Evolutionary conservation across 768 basidiomycete genomes (phyloP), one percentile per base, ranked within the genome.

Genomic region (Collybiopsis luxurians): DNA sequence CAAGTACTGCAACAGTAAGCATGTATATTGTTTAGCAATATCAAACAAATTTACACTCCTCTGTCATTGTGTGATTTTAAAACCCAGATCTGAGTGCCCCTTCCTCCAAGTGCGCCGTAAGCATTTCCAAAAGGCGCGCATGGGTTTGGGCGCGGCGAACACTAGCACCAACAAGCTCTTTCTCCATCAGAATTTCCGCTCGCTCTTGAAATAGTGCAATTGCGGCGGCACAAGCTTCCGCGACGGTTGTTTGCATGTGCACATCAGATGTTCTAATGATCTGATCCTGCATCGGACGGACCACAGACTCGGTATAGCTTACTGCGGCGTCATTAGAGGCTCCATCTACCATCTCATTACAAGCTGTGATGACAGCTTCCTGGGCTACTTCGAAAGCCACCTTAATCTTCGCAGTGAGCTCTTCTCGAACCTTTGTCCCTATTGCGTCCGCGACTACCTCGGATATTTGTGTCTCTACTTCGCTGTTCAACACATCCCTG

Each of bases 181-280:
- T 23, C 42, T 55, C 53, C 42, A 55, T 43, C 27, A 55, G 6
- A 31, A 55, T 43, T 19, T 55, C 53, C 53, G 40, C 40, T 4
- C 53, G 24, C 21, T 52, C 50, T 28, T 52, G 50, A 34, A 52
- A 52, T 21, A 38, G 50, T 6, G 19, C 39, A 24, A 52, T 52
- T 10, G 50, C 50, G 19, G 50, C 15, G 10, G n/a, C 50, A 21
- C 36, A 23, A 24, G 38, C 50, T 34, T 52, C 50, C 26, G 11
- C 38, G n/a, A 52, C 6, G 9, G 36, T 38, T 23, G 24, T 10
- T 21, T 38, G 21, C 17, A 52, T 21, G 11, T 23, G 36, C 19
- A 15, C 15, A 19, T 52, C 28, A 19, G n/a, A 36, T 10, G 12
- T 24, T 17, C 13, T 19, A 11, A 38, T 24, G 19, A 52, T 52